Conservation (phyloP, 1,139 yeast species). For the Protomyces inundatus region DNA sequence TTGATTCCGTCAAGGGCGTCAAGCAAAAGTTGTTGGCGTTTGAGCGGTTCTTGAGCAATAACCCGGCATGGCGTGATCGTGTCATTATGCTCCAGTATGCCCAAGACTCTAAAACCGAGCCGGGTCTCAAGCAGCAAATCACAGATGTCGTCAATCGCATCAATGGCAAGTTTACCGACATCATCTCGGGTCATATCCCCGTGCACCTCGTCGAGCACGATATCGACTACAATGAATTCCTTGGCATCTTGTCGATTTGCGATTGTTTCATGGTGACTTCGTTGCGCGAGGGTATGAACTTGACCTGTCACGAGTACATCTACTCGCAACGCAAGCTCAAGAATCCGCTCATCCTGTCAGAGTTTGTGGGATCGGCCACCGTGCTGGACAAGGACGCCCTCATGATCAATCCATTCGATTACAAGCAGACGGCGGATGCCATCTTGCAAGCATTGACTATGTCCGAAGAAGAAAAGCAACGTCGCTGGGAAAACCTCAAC, state of each 20-base stretch:
- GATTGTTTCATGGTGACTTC: conserved; percentile 83
- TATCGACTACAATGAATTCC: conserved; percentile 78
- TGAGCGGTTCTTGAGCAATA: conserved; percentile 62
- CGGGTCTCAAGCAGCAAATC: conserved; percentile 59
- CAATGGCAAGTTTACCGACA: conserved; percentile 66
- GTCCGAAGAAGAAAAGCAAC: conserved; percentile 52
- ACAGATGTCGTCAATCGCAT: conserved; percentile 77
- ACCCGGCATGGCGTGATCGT: conserved; percentile 65
- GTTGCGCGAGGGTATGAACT: conserved; percentile 92
- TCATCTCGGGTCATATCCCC: conserved; percentile 68
- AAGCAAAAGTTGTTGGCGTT: conserved; percentile 83
- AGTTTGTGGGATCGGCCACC: conserved; percentile 89
- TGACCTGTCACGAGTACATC: conserved; percentile 91
- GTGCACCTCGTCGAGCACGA: conserved; percentile 85
- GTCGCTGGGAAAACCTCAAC: conserved; percentile 45
- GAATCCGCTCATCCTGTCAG: conserved; percentile 81
- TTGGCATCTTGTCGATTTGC: conserved; percentile 81
- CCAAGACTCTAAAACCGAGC: conserved; percentile 48
- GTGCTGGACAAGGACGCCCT: conserved; percentile 68
- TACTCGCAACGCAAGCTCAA: conserved; percentile 58
- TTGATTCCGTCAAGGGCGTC: conserved; percentile 82
- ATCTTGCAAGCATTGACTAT: conserved; percentile 62
- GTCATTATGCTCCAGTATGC: conserved; percentile 82
- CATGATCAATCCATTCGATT: conserved; percentile 88
- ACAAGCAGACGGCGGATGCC: conserved; percentile 56